These are phyloP conservation scores for Leptoxyphium fumago DNA, from an alignment of 2,329 filamentous ascomycete species.

Conservation along the genomic window DNA sequence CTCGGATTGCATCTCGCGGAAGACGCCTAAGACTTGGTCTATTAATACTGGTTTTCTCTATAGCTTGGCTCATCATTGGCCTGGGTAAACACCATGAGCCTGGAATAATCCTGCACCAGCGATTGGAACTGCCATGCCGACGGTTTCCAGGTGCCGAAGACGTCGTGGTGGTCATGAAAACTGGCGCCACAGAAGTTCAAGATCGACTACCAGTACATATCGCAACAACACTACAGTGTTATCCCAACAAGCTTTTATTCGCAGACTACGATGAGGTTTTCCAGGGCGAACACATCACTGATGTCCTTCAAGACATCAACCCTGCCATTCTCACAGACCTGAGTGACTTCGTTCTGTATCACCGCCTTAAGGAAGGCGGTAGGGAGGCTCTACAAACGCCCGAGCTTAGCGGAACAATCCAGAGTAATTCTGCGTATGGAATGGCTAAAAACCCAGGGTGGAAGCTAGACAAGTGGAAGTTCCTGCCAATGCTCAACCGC, in stretches of 20 bases:
- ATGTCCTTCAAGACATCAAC: constrained; percentile 12
- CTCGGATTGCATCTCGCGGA: too few relatives aligned
- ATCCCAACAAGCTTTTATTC: constrained; percentile 22
- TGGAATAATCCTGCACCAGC: too few relatives aligned
- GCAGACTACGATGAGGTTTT: constrained; percentile 23
- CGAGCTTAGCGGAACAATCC: constrained; percentile 4
- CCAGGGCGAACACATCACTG: constrained; percentile 20
- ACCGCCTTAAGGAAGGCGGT: constrained; percentile 9
- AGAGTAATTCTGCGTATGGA: neutral
- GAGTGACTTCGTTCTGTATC: constrained; percentile 16
- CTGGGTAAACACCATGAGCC: too few relatives aligned
- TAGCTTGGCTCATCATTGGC: too few relatives aligned
- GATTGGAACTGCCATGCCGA: constrained; percentile 3
- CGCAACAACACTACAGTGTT: constrained; percentile 20
- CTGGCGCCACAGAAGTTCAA: constrained; percentile 19
- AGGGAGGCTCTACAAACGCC: constrained; percentile 2
- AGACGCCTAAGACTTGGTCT: too few relatives aligned
- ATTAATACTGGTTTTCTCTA: too few relatives aligned
- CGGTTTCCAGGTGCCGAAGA: constrained; percentile 25
- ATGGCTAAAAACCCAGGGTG: constrained; percentile 4
- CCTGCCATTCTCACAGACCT: constrained; percentile 5
- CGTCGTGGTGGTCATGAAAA: constrained; percentile 37
- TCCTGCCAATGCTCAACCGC: constrained; percentile 32
- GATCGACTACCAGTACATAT: constrained; percentile 18
- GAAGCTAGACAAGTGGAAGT: constrained; percentile 33